These are phyloP conservation scores for Fusarium sp. DNA, from an alignment of 2,329 filamentous ascomycete genomes.

Conservation along the genomic window DNA sequence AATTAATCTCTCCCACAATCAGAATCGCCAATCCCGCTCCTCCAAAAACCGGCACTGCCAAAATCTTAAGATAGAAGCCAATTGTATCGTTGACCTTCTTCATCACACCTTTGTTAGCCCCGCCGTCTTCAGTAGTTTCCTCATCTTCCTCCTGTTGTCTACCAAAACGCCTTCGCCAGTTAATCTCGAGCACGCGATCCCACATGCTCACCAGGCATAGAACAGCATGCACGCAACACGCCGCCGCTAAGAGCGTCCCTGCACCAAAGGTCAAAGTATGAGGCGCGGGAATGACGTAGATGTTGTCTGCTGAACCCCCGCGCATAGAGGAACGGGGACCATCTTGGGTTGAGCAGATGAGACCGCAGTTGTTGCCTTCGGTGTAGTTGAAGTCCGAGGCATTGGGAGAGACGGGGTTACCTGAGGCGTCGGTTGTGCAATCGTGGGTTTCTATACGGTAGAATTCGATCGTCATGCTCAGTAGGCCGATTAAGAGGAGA, in stretches of 20 bases:
- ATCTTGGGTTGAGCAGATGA: slow-evolving; percentile 57
- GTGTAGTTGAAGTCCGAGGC: slow-evolving; percentile 58
- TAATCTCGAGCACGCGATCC: slow-evolving; percentile 72
- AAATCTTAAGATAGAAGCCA: slow-evolving; percentile 62
- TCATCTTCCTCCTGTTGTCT: slow-evolving; percentile 7
- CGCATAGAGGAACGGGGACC: slow-evolving; percentile 68
- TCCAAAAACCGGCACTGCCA: slow-evolving; percentile 69
- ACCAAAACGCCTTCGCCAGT: slow-evolving; percentile 62
- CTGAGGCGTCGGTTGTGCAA: slow-evolving; percentile 56
- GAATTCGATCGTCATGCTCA: slow-evolving; percentile 73
- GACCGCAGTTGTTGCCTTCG: slow-evolving; percentile 54
- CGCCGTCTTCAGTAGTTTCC: slow-evolving; percentile 53
- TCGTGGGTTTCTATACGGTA: slow-evolving; percentile 60
- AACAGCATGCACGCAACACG: slow-evolving; percentile 73
- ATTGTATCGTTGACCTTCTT: slow-evolving; percentile 66
- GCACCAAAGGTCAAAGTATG: slow-evolving; percentile 66
- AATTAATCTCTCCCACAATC: slow-evolving; percentile 71
- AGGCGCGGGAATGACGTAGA: slow-evolving; percentile 71
- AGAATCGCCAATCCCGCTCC: slow-evolving; percentile 69
- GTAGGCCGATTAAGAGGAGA: slow-evolving; percentile 67
- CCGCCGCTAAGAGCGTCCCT: slow-evolving; percentile 69
- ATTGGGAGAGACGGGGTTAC: slow-evolving; percentile 50
- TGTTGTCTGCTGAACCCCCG: slow-evolving; percentile 65
- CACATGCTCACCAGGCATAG: slow-evolving; percentile 72
- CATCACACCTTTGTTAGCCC: slow-evolving; percentile 63